These are phyloP conservation scores for Alternaria gaisen DNA, from an alignment of 2,329 filamentous ascomycete species.

Conservation along the genomic window DNA sequence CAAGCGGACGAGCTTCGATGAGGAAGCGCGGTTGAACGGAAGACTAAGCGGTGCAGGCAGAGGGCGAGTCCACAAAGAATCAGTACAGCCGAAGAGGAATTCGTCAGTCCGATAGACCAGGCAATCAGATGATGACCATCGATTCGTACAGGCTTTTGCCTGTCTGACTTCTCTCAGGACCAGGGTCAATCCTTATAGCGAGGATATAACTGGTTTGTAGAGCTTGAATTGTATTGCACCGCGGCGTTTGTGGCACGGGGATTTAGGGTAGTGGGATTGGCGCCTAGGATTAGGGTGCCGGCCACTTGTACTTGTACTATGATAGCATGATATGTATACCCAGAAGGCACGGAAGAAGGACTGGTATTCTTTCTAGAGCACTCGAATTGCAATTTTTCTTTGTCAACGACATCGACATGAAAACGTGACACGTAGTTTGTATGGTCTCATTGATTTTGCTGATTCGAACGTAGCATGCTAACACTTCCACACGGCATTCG, in stretches of 20 bases:
- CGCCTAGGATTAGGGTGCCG: conserved; percentile 12
- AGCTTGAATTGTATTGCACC: conserved; percentile 15
- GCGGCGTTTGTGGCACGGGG: conserved; percentile 21
- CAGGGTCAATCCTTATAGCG: conserved; percentile 3
- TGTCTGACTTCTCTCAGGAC: not conserved
- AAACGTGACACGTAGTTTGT: not conserved
- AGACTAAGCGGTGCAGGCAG: conserved; percentile 40
- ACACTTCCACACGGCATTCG: not conserved
- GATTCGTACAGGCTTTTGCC: conserved; percentile 4
- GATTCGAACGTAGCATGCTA: not conserved
- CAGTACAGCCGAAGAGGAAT: conserved; percentile 35
- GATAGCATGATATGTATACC: conserved; percentile 24
- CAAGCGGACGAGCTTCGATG: conserved; percentile 24
- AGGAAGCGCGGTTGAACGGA: conserved; percentile 22
- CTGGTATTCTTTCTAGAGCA: conserved; percentile 14
- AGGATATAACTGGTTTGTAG: conserved; percentile 2
- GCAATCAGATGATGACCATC: not conserved
- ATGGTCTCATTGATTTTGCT: not conserved
- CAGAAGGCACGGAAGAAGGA: conserved; percentile 11
- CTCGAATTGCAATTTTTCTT: conserved; percentile 6
- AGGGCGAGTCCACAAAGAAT: conserved; percentile 42
- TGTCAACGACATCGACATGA: not conserved
- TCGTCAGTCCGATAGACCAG: conserved; percentile 26
- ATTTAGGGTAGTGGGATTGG: conserved; percentile 4
- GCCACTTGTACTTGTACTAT: conserved; percentile 26